Base-by-base conservation (phyloP, 345 rosid species). In the Pistacia atlantica region DNA sequence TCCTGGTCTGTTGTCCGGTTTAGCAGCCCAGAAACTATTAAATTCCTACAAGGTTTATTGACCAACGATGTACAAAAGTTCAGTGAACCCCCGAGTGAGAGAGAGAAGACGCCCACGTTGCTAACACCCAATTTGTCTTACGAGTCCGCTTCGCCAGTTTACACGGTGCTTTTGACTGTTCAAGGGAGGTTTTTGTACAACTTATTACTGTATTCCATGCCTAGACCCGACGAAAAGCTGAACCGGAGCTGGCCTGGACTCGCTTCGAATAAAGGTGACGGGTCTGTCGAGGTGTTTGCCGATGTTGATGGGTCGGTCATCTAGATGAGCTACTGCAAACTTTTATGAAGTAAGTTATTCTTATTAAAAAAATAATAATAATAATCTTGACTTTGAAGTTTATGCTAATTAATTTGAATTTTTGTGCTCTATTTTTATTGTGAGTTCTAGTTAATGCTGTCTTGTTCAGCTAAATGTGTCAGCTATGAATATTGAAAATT, bases 161-260 rank as follows among this genome's bases (percentile, higher is more conserved):
- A 22, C 25, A 0, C 25, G 25, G 25, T 0, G 25, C 25, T 22
- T 22, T 22, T 22, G 25, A 22, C 25, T 22, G 25, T 22, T 22
- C 25, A 0, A 22, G 97, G 99, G 16, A 87, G 93, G 88, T 92
- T 96, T 76, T 60, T 92, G 70, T 91, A 88, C 79, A 98, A 96
- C 83, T 88, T 93, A 45, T 91, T 92, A 83, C 77, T 96, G 75
- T 92, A 93, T 82, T 82, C 86, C 48, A 85, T 88, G 54, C 74
- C 93, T 6, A 76, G 72, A 38, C 71, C 87, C 0, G 84, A 81
- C 58, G 97, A 91, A 82, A 88, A 84, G 88, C 93, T 93, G 63
- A 76, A 92, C 57, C 60, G 67, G 37, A 73, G 80, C 2, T 92
- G 93, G 16, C 87, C 97, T 0, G 95, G 90, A 60, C 91, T 97